A percentile compares a stretch with the other conserved stretches of the same genome.
Evolutionary conservation across 2,329 filamentous ascomycete genomes (phyloP).

Genomic region (Verticillium nubilum): DNA sequence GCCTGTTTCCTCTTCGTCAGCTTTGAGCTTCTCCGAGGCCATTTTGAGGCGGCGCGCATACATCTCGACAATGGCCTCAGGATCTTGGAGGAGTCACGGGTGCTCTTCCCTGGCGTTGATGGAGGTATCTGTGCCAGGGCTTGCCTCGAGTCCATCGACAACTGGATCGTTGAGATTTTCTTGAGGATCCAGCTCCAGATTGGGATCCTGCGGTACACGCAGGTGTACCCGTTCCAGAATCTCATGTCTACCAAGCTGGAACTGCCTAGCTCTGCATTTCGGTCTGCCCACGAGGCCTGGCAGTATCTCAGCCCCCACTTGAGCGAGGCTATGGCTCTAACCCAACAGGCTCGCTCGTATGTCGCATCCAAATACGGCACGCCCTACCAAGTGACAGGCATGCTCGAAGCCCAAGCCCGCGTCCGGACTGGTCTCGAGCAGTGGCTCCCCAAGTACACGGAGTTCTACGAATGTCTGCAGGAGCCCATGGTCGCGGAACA

Average conservation of each 20-base stretch:
- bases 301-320: constrained; percentile 2
- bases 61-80: constrained; percentile 38
- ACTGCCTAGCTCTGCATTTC: not conserved
- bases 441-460: constrained; percentile 19
- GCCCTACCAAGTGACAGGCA: not conserved
- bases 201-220: constrained; percentile 13
- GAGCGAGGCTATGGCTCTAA: not conserved
- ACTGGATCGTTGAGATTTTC: constrained; percentile 38
- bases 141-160: constrained; percentile 26
- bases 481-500: constrained; percentile 8
- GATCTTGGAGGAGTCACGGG: constrained; percentile 19
- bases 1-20: constrained; percentile 29
- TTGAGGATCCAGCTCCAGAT: constrained; percentile 21
- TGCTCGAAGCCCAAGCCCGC: not conserved
- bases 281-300: constrained; percentile 2
- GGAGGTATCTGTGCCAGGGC: constrained; percentile 4
- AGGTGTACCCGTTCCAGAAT: not conserved
- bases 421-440: constrained; percentile 4
- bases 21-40: constrained; percentile 28
- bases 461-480: constrained; percentile 9
- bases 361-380: not conserved
- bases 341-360: not conserved
- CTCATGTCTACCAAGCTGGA: not conserved
- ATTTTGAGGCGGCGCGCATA: constrained; percentile 26
- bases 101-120: constrained; percentile 1